Base-by-base conservation (phyloP, 163 green algal species). In the Scenedesmus sp. region DNA sequence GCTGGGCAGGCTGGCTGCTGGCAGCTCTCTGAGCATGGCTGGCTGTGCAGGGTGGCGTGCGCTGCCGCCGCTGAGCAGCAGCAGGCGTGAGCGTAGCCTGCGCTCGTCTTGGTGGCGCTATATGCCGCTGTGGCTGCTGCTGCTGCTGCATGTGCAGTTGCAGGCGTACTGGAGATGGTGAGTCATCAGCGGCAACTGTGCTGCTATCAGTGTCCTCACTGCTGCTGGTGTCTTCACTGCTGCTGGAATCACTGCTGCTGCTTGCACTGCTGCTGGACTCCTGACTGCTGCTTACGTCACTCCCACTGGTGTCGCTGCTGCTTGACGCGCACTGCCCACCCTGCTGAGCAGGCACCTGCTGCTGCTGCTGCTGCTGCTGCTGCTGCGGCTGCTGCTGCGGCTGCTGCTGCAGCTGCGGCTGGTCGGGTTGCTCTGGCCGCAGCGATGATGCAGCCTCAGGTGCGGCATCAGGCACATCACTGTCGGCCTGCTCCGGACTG, bases 291-390 rank as follows among this genome's bases (percentile, higher is more conserved):
- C 83, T 79, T 0, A 18, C 59, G 52, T 57, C 62, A 13, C 20
- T 23, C 1, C 20, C 52, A 7, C 56, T 88, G 56, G 7, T 76
- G n/a, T 12, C 46, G 56, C 59, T 74, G 18, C 84, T 88, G 84
- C 26, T 88, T 12, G 34, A 46, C 34, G 34, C 0, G 6, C 56
- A 23, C 9, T 88, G 82, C 10, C 34, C 6, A 18, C 34, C 18
- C 2, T 62, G 16, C 1, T 62, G 52, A 15, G 26, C 16, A 13
- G 9, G 62, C 20, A n/a, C 9, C 34, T 84, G 34, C 86, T 70
- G 23, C 64, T 46, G 18, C 74, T 91, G 73, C 66, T 73, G 57
- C 70, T 76, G 73, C 87, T 77, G 73, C 54, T 87, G 1, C 34
- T 1, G 34, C 34, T 46, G 73, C 54, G 79, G 1, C 6, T 62